Evolutionary conservation across 2,329 filamentous ascomycete species (phyloP).

Genomic region (Talaromyces sp.): DNA sequence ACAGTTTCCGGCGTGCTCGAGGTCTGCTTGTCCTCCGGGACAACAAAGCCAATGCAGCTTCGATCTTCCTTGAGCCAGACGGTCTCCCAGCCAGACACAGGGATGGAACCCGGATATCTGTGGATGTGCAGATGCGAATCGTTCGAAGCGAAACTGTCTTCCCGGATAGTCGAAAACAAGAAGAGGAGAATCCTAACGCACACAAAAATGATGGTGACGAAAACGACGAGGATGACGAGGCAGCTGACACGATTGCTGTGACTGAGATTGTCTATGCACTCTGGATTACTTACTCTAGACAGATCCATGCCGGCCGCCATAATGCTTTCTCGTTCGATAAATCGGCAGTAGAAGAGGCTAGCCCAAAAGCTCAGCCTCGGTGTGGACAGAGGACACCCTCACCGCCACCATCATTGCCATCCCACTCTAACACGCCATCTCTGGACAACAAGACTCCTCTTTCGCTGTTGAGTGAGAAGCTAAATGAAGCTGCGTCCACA

Average conservation of each 20-base stretch:
- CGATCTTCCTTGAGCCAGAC: conserved; percentile 75
- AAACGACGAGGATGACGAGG: conserved; percentile 27
- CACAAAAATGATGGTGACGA: conserved; percentile 23
- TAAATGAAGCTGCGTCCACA: conserved; percentile 45
- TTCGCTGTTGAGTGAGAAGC: conserved; percentile 47
- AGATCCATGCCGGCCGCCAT: conserved; percentile 71
- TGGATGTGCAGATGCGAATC: conserved; percentile 94
- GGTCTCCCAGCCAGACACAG: conserved; percentile 81
- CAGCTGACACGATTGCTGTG: conserved; percentile 36
- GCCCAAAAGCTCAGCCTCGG: conserved; percentile 70
- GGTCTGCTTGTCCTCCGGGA: conserved; percentile 79
- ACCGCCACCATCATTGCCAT: conserved; percentile 19
- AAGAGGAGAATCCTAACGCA: conserved; percentile 35
- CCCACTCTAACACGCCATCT: conserved; percentile 20
- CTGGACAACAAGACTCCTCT: conserved; percentile 35
- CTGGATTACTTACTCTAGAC: conserved; percentile 95
- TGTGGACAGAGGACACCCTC: conserved; percentile 61
- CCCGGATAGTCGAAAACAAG: conserved; percentile 55
- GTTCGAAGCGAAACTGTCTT: conserved; percentile 77
- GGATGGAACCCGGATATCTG: conserved; percentile 85
- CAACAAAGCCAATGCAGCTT: conserved; percentile 70
- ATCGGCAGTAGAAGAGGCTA: conserved; percentile 58
- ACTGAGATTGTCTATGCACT: conserved; percentile 87
- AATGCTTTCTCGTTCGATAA: conserved; percentile 48
- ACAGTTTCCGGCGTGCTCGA: conserved; percentile 85